Evolutionary conservation across 1,284 basidiomycete genomes (phyloP).

Genomic region (Cryptococcus sp.): DNA sequence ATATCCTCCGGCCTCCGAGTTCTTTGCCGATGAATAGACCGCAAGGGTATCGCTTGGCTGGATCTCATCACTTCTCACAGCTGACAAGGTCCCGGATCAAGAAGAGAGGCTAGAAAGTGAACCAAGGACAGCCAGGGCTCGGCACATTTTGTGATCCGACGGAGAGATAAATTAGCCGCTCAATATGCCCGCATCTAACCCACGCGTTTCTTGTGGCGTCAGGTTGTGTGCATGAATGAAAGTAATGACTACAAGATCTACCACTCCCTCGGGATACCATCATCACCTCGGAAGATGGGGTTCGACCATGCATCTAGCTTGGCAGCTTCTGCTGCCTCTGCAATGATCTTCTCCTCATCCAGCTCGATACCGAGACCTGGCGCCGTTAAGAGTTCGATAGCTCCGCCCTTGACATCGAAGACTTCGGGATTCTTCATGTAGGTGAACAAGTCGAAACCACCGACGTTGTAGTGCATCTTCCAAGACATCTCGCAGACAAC

Average conservation of each 20-base stretch:
- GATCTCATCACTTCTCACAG: no score
- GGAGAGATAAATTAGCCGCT: no score
- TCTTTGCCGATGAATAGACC: no score
- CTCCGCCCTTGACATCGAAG: constrained; percentile 61
- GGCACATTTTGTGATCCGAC: no score
- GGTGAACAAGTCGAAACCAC: constrained; percentile 63
- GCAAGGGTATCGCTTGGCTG: no score
- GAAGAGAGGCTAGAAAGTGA: no score
- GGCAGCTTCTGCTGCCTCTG: constrained; percentile 50
- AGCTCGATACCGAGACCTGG: constrained; percentile 67
- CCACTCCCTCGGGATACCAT: constrained; percentile 58
- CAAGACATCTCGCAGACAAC: constrained; percentile 49
- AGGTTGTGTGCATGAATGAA: neutral
- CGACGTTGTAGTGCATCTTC: constrained; percentile 68
- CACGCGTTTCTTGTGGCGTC: neutral
- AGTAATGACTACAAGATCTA: constrained; percentile 23
- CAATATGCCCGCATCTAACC: neutral
- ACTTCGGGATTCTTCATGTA: constrained; percentile 55
- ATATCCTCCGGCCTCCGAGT: no score
- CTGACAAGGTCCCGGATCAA: no score
- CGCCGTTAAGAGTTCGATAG: constrained; percentile 56
- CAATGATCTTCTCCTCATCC: constrained; percentile 61
- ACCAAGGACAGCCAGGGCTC: no score
- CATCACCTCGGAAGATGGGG: constrained; percentile 58
- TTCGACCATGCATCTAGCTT: constrained; percentile 54